These are phyloP conservation scores for Penicillium sp. DNA, from an alignment of 2,329 filamentous ascomycete species.

Conservation along the genomic window DNA sequence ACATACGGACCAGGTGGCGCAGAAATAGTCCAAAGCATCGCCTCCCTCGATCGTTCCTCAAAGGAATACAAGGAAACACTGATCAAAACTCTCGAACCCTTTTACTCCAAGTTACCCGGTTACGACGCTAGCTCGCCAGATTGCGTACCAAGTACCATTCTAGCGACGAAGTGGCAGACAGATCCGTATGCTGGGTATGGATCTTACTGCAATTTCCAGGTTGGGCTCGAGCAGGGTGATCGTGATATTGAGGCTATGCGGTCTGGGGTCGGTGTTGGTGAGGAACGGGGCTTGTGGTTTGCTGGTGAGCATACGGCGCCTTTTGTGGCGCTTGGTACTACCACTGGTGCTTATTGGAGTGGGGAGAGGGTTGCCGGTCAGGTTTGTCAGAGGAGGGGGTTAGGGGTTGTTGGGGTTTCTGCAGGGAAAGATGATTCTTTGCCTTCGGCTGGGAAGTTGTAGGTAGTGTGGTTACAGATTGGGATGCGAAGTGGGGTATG, in stretches of 20 bases:
- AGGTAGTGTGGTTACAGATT: not conserved
- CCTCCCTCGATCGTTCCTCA: conserved; percentile 35
- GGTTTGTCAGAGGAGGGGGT: conserved; percentile 32
- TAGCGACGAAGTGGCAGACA: conserved; percentile 75
- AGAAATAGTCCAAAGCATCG: conserved; percentile 39
- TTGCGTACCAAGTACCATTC: conserved; percentile 63
- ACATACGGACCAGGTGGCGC: conserved; percentile 46
- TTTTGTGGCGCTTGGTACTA: conserved; percentile 84
- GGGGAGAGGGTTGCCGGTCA: conserved; percentile 74
- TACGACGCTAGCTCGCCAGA: conserved; percentile 56
- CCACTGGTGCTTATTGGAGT: conserved; percentile 89
- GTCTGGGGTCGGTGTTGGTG: conserved; percentile 48
- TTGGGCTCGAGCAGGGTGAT: conserved; percentile 69
- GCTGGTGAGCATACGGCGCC: conserved; percentile 90
- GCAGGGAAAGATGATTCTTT: conserved; percentile 33
- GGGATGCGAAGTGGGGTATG: not conserved
- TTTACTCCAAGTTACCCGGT: conserved; percentile 72
- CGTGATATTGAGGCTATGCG: conserved; percentile 66
- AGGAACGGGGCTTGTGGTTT: conserved; percentile 72
- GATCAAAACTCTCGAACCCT: conserved; percentile 70
- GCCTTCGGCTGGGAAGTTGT: conserved; percentile 23
- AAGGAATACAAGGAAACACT: conserved; percentile 57
- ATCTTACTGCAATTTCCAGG: conserved; percentile 82
- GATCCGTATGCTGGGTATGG: conserved; percentile 80
- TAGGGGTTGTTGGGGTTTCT: conserved; percentile 25